These are phyloP conservation scores for Quercus lobata DNA, from an alignment of 331 rosid species.

Conservation along the genomic window DNA sequence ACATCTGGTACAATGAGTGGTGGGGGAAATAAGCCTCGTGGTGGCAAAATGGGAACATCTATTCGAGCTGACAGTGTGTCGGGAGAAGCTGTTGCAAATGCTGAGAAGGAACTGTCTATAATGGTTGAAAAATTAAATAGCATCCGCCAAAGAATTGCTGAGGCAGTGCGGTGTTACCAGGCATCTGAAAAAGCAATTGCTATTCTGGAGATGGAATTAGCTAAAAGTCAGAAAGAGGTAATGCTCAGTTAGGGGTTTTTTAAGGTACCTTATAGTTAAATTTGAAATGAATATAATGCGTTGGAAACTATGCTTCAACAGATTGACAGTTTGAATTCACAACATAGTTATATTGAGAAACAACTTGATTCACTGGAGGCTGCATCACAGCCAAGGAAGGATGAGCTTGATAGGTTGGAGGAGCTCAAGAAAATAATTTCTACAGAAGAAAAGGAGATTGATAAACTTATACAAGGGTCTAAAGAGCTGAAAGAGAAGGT, in stretches of 20 bases:
- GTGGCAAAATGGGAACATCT: conserved; percentile 96
- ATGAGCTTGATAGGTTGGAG: conserved; percentile 64
- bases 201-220: conserved; percentile 77
- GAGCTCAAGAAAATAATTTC: conserved; percentile 58
- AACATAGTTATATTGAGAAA: conserved; percentile 69
- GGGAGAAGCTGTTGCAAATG: conserved; percentile 62
- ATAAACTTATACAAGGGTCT: conserved; percentile 65
- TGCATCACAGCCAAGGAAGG: conserved; percentile 69
- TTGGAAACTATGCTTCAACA: conserved; percentile 26
- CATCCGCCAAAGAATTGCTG: conserved; percentile 55
- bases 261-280: not conserved
- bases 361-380: conserved; percentile 80
- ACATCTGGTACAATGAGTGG: conserved; percentile 95
- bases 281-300: not conserved
- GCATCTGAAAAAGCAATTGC: conserved; percentile 60
- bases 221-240: conserved; percentile 89
- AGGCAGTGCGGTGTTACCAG: conserved; percentile 61
- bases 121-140: conserved; percentile 45
- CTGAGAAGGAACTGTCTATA: conserved; percentile 63
- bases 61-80: conserved; percentile 81
- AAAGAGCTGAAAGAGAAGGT: conserved; percentile 85
- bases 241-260: conserved; percentile 13
- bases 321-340: conserved; percentile 80
- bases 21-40: conserved; percentile 86
- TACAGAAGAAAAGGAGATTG: conserved; percentile 67